Percentiles rank a stretch among this genome's conserved stretches.
These are phyloP conservation scores for Penicillium expansum DNA, from an alignment of 2,329 filamentous ascomycete genomes.

Conservation along the genomic window DNA sequence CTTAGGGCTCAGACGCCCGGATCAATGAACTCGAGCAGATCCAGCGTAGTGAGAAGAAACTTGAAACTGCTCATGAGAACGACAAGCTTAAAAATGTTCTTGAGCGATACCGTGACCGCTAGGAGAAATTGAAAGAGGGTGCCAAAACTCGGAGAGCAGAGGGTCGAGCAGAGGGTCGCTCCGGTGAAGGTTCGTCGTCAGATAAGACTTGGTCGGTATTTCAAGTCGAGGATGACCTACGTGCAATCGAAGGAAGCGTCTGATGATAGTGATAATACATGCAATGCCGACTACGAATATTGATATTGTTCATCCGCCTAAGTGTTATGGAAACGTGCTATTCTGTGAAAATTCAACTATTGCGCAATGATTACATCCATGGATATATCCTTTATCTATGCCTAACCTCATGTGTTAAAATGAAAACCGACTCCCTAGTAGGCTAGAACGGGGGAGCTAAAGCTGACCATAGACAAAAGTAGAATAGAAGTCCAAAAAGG, in stretches of 20 bases:
- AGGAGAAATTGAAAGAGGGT: conserved; percentile 67
- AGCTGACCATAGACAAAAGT: not conserved
- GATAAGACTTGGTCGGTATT: too few relatives aligned
- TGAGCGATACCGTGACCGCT: conserved; percentile 60
- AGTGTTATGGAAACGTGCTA: too few relatives aligned
- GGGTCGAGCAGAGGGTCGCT: too few relatives aligned
- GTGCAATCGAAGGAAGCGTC: too few relatives aligned
- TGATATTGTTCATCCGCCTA: too few relatives aligned
- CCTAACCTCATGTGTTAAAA: not conserved
- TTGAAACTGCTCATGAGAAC: conserved; percentile 61
- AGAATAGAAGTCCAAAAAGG: not conserved
- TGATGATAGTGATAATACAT: too few relatives aligned
- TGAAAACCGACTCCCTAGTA: not conserved
- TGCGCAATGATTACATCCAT: too few relatives aligned
- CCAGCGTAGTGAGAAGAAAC: conserved; percentile 55
- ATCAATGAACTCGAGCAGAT: conserved; percentile 68
- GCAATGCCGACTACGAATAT: too few relatives aligned
- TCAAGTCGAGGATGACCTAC: too few relatives aligned
- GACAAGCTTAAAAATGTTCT: conserved; percentile 57
- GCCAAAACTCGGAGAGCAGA: conserved; percentile 47
- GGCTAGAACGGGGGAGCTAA: not conserved
- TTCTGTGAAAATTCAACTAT: too few relatives aligned
- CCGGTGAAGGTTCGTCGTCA: too few relatives aligned
- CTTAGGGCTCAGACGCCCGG: conserved; percentile 41
- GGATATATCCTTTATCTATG: too few relatives aligned